Conservation (phyloP, 2,329 filamentous ascomycete genomes). For the Neonectria magnoliae region DNA sequence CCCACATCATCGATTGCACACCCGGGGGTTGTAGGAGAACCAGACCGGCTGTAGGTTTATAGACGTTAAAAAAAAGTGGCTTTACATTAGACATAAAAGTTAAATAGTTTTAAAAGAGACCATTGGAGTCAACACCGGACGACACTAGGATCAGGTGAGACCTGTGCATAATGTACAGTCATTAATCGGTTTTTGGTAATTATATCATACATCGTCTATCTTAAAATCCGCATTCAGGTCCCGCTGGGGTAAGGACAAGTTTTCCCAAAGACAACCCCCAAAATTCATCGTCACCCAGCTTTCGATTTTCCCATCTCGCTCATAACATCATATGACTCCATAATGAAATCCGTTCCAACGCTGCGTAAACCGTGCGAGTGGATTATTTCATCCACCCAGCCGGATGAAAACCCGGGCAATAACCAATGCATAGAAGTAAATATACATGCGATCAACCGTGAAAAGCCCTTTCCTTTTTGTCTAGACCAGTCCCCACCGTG, state of each 20-base stretch:
- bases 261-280: constrained; percentile 3
- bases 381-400: constrained; percentile 3
- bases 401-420: background rate
- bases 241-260: constrained; percentile 3
- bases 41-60: background rate
- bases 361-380: background rate
- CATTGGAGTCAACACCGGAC: no score
- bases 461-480: constrained; percentile 16
- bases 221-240: constrained; percentile 6
- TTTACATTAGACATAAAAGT: background rate
- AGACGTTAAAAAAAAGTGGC: background rate
- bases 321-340: constrained; percentile 32
- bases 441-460: constrained; percentile 9
- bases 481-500: constrained; percentile 13
- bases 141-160: background rate
- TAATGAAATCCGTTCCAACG: constrained; percentile 11
- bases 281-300: constrained; percentile 6
- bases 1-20: background rate
- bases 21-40: no score
- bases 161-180: background rate
- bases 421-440: constrained; percentile 9
- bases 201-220: constrained; percentile 39
- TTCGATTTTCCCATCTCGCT: constrained; percentile 18
- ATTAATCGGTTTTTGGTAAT: constrained; percentile 27
- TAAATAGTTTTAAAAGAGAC: no score